phyloP scores from a whole-genome alignment of 768 basidiomycete genomes.

The Fomitopsis pulvina region DNA sequence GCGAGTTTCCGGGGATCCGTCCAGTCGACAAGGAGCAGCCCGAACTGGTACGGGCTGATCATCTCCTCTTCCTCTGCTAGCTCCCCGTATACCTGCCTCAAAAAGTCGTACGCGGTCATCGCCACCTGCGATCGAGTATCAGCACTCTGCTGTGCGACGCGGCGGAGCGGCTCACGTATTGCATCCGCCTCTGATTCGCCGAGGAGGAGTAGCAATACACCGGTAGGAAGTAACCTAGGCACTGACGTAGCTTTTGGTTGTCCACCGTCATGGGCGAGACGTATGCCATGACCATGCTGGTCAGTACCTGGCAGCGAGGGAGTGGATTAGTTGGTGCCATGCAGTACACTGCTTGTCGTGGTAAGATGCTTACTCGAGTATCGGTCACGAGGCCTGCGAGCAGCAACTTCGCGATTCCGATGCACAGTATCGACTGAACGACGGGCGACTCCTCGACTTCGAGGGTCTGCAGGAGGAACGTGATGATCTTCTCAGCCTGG shows the following conservation, averaged over 20 bases:
- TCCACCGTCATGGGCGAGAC: constrained; percentile 74
- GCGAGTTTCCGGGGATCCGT: constrained; percentile 34
- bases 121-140: neutral
- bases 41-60: constrained; percentile 25
- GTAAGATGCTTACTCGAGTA: constrained; percentile 26
- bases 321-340: neutral
- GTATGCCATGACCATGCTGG: constrained; percentile 50
- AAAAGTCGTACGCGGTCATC: constrained; percentile 26
- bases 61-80: constrained; percentile 26
- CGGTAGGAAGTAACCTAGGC: constrained; percentile 79
- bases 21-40: constrained; percentile 36
- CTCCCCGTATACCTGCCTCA: constrained; percentile 26
- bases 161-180: constrained; percentile 10
- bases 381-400: constrained; percentile 41
- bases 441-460: constrained; percentile 33
- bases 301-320: constrained; percentile 27
- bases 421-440: constrained; percentile 38
- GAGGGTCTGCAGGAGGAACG: constrained; percentile 34
- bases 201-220: constrained; percentile 77
- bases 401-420: constrained; percentile 46
- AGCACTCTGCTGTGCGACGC: neutral
- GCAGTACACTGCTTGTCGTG: neutral
- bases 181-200: constrained; percentile 65
- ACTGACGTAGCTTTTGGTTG: constrained; percentile 83
- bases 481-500: constrained; percentile 29